phyloP scores from a whole-genome alignment of 768 basidiomycete species.

The Rhodotorula graminis region DNA sequence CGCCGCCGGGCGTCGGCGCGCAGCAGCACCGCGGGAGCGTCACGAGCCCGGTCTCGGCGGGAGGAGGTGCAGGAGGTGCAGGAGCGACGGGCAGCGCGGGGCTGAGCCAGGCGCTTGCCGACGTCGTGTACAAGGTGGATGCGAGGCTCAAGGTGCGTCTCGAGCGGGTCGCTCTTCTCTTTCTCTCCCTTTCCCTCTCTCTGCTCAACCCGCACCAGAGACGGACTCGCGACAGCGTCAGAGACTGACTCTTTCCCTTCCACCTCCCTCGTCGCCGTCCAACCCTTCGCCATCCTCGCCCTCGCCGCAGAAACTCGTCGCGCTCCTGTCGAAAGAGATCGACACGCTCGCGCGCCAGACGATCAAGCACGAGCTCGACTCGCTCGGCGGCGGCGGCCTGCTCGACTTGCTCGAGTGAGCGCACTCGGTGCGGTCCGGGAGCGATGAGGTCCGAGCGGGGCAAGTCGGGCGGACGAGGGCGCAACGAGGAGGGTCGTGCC shows the following conservation, averaged over 20 bases:
- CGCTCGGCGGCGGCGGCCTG: slow-evolving; percentile 8
- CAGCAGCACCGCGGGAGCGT: not conserved
- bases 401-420: not conserved
- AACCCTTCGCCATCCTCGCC: not conserved
- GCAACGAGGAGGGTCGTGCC: too few species aligned
- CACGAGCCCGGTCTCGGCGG: not conserved
- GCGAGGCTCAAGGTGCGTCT: slow-evolving; percentile 69
- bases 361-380: slow-evolving; percentile 38
- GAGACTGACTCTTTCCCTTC: not conserved
- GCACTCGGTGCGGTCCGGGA: too few species aligned
- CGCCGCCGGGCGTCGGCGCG: slow-evolving; percentile 10
- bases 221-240: too few species aligned
- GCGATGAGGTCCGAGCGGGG: too few species aligned
- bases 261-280: not conserved
- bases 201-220: too few species aligned
- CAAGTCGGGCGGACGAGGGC: too few species aligned
- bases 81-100: slow-evolving; percentile 1
- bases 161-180: not conserved
- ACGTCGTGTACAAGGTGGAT: slow-evolving; percentile 75
- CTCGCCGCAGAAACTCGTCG: slow-evolving; percentile 69
- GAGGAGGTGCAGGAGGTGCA: not conserved
- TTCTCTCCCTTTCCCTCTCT: not conserved
- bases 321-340: slow-evolving; percentile 71
- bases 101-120: slow-evolving; percentile 50
- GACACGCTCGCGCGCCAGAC: slow-evolving; percentile 51